A percentile compares a stretch with the other conserved stretches of the same genome.
phyloP scores from a whole-genome alignment of 140 eudicot species.

The Oenanthe javanica region DNA sequence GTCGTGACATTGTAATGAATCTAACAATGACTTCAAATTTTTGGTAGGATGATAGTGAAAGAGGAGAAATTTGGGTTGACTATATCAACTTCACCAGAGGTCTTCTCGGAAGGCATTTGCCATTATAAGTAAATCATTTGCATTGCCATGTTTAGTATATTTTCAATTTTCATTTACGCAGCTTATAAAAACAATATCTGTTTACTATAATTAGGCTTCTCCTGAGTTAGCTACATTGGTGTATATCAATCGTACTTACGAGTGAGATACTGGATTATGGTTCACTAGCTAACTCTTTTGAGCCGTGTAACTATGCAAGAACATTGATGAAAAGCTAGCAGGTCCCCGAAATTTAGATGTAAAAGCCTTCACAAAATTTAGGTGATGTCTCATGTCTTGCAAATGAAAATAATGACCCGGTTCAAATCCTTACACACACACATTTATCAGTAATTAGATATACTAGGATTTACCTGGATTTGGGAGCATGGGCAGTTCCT shows the following conservation, averaged over 20 bases:
- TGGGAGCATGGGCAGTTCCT: too few relatives aligned
- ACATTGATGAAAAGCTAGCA: not conserved
- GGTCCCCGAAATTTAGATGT: not conserved
- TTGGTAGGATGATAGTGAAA: constrained; percentile 7
- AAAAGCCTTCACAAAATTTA: too few relatives aligned
- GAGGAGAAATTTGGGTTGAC: constrained; percentile 14
- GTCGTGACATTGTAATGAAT: constrained; percentile 16
- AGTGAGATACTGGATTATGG: not conserved
- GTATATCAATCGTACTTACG: not conserved
- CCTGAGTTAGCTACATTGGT: not conserved
- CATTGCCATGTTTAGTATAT: not conserved
- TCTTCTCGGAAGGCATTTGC: constrained; percentile 4
- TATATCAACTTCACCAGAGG: constrained; percentile 11
- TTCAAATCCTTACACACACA: too few relatives aligned
- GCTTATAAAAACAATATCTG: not conserved
- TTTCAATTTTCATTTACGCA: not conserved
- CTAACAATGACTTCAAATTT: not conserved
- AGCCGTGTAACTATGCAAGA: not conserved
- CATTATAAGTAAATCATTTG: not conserved
- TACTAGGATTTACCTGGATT: too few relatives aligned
- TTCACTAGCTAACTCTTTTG: not conserved
- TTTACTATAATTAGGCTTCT: not conserved
- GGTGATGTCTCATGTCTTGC: too few relatives aligned
- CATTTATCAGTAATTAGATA: too few relatives aligned
- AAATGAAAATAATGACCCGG: too few relatives aligned